Evolutionary conservation across 768 basidiomycete species (phyloP), one percentile per base, ranked within the genome.

Genomic region (Pleurotus tuber-regium): DNA sequence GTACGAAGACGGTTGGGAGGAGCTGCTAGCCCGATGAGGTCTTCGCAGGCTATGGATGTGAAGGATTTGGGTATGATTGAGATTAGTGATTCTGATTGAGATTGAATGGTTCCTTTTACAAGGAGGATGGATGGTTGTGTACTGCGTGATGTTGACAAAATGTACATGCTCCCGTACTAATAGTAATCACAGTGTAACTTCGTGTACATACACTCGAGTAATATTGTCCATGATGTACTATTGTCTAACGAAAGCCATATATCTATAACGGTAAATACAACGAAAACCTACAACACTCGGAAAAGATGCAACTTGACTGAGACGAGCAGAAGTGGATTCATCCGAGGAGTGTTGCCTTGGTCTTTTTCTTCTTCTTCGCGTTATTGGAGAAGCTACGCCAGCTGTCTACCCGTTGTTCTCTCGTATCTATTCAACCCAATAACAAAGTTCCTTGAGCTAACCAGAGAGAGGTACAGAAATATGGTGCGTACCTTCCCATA

Each of bases 311-410:
- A 54, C n/a, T n/a, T n/a, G n/a, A n/a, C n/a, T n/a, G n/a, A n/a
- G n/a, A n/a, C n/a, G n/a, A 51, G 60, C 36, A 54, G 57, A 59
- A 30, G 40, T 40, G 53, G 54, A 60, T 29, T 79, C 64, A 88
- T 60, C 87, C 89, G 43, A 91, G 83, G 53, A 89, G 66, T 40
- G 72, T 68, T 46, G 67, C 72, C 68, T 91, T 90, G 48, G 74
- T 56, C 68, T 89, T 92, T 69, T 91, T 91, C 74, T 92, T 94
- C 78, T 90, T 92, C 70, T 87, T 89, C 31, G 77, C 73, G 43
- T 70, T 70, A 54, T 72, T 83, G 10, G 79, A 67, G 62, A 94
- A 94, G 21, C 71, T 73, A 51, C 92, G 80, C 92, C 92, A 94
- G 61, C 84, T 89, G 59, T 78, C 90, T 25, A 94, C 91, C 26